phyloP scores from a whole-genome alignment of 2,329 filamentous ascomycete species.

The Sporothrix variecibatus region DNA sequence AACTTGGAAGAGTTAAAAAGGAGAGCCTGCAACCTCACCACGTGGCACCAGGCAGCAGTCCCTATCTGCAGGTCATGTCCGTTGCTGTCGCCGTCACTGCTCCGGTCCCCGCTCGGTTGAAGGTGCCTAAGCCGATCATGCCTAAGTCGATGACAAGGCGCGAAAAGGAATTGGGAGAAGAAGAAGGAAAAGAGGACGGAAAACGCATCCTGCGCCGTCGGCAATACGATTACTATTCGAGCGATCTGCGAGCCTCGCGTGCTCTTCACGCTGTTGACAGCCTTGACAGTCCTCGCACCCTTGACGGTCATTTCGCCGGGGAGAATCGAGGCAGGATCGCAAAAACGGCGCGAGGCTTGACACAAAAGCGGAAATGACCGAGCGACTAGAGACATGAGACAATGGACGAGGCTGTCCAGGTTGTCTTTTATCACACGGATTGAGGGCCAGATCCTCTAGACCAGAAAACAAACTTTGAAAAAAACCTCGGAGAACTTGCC shows the following conservation, averaged over 20 bases:
- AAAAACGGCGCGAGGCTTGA: slow-evolving; percentile 6
- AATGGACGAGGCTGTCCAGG: background rate
- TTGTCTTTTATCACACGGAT: background rate
- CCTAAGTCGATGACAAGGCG: slow-evolving; percentile 4
- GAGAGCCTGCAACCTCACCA: background rate
- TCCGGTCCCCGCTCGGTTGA: background rate
- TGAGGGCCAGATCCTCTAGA: background rate
- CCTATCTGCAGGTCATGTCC: background rate
- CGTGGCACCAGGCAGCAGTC: slow-evolving; percentile 10
- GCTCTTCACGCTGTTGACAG: background rate
- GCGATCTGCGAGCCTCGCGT: background rate
- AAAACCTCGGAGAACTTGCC: background rate
- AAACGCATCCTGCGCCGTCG: background rate
- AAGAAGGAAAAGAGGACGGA: background rate
- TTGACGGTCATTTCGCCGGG: background rate
- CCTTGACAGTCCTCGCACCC: background rate
- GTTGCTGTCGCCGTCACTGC: background rate
- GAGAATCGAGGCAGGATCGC: background rate
- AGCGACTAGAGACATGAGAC: background rate
- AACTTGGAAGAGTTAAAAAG: background rate
- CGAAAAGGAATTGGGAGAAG: background rate
- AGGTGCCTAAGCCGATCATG: background rate
- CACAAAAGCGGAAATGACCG: background rate
- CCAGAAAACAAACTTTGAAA: background rate
- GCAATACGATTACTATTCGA: background rate